Percentiles rank a stretch among this genome's conserved stretches.
Evolutionary conservation across 306 rosid species (phyloP).

Genomic region (Aeschynomene evenia): DNA sequence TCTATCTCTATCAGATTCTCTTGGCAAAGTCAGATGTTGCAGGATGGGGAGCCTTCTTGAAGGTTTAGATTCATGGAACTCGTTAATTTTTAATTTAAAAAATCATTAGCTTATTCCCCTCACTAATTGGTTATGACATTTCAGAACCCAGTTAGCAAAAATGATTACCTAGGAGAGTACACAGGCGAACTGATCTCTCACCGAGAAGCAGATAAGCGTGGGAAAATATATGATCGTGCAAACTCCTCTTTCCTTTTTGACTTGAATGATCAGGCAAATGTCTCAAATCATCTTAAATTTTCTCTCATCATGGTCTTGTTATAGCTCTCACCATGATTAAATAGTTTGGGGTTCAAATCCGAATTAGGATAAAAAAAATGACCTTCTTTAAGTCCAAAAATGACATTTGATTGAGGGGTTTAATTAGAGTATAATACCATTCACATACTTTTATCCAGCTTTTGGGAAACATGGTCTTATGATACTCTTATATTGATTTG

Average conservation of each 20-base stretch:
- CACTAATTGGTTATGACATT: slow-evolving; percentile 43
- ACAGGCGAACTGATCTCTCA: slow-evolving; percentile 96
- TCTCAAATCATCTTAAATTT: slow-evolving; percentile 8
- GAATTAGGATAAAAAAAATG: no score
- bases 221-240: slow-evolving; percentile 96
- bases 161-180: slow-evolving; percentile 95
- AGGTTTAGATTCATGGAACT: slow-evolving; percentile 47
- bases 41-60: slow-evolving; percentile 99
- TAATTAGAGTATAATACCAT: no score
- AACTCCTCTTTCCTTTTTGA: slow-evolving; percentile 97
- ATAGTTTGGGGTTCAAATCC: no score
- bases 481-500: slow-evolving; percentile 9
- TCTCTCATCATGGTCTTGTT: not conserved
- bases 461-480: no score
- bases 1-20: slow-evolving; percentile 61
- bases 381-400: no score
- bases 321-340: no score
- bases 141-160: slow-evolving; percentile 92
- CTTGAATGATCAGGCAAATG: slow-evolving; percentile 95
- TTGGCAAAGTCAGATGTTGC: slow-evolving; percentile 93
- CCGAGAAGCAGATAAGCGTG: slow-evolving; percentile 95
- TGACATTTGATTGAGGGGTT: no score
- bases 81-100: slow-evolving; percentile 14
- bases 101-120: slow-evolving; percentile 24
- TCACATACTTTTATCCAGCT: no score